Evolutionary conservation across 345 rosid genomes (phyloP).

Genomic region (Cardamine chenopodiifolia): DNA sequence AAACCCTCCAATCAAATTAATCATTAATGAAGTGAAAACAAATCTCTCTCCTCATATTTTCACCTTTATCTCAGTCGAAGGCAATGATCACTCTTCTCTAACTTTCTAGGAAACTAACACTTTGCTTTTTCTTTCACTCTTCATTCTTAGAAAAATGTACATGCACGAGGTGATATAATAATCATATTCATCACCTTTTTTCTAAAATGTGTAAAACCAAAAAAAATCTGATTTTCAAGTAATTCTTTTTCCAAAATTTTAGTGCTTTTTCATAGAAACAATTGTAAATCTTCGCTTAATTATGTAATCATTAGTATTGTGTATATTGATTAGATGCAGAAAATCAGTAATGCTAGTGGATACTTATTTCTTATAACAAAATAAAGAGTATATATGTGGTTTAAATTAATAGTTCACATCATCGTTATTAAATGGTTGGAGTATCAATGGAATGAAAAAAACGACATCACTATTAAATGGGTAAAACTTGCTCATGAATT

Average conservation of each 20-base stretch:
- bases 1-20: conserved; percentile 26
- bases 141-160: conserved; percentile 31
- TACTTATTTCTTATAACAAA: neutral
- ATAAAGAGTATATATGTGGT: neutral
- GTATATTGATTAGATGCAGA: conserved; percentile 1
- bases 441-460: conserved; percentile 2
- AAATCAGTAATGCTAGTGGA: conserved; percentile 4
- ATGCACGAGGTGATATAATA: conserved; percentile 17
- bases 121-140: conserved; percentile 38
- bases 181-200: conserved; percentile 5
- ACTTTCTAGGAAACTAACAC: conserved; percentile 47
- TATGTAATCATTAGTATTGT: neutral
- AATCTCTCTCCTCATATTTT: conserved; percentile 30
- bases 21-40: conserved; percentile 28
- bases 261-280: neutral
- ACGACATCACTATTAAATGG: conserved; percentile 7
- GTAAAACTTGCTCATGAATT: neutral
- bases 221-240: neutral
- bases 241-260: neutral
- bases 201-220: neutral
- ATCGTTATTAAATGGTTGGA: neutral
- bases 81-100: conserved; percentile 44
- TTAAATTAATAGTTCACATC: neutral
- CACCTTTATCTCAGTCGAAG: conserved; percentile 34
- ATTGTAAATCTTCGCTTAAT: neutral